Conservation (phyloP, 805 yeast genomes). For the Ogataea corticis region DNA sequence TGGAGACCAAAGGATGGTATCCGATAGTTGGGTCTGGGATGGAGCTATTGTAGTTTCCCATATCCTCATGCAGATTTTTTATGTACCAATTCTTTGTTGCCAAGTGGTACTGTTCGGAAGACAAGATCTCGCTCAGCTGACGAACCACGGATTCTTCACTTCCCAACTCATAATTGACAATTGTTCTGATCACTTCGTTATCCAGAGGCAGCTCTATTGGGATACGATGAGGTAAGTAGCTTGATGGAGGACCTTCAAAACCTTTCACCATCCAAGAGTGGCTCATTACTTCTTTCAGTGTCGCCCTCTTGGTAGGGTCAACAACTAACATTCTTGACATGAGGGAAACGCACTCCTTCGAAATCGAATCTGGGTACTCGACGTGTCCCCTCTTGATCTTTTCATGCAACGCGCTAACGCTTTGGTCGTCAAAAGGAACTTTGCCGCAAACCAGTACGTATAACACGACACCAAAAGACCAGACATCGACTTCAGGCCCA, state of each 20-base stretch:
- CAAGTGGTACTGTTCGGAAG: slow-evolving; percentile 64
- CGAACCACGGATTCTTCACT: slow-evolving; percentile 56
- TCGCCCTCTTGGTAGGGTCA: slow-evolving; percentile 78
- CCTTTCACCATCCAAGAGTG: slow-evolving; percentile 97
- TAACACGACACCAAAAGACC: slow-evolving; percentile 97
- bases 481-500: slow-evolving; percentile 97
- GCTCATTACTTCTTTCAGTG: slow-evolving; percentile 70
- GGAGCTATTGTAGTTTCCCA: slow-evolving; percentile 23
- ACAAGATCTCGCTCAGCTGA: slow-evolving; percentile 57
- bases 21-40: slow-evolving; percentile 80
- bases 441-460: slow-evolving; percentile 96
- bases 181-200: slow-evolving; percentile 64
- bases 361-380: slow-evolving; percentile 82
- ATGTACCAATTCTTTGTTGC: slow-evolving; percentile 65
- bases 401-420: slow-evolving; percentile 87
- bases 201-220: slow-evolving; percentile 77
- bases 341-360: slow-evolving; percentile 77
- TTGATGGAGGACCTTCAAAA: slow-evolving; percentile 68
- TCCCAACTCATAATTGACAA: slow-evolving; percentile 79
- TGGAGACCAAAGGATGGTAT: slow-evolving; percentile 84
- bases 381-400: slow-evolving; percentile 91
- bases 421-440: slow-evolving; percentile 96
- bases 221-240: slow-evolving; percentile 71
- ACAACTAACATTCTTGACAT: slow-evolving; percentile 90
- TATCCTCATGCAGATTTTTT: slow-evolving; percentile 35